phyloP scores from a whole-genome alignment of 305 asterid genomes.

The Caryopteris hybrid region DNA sequence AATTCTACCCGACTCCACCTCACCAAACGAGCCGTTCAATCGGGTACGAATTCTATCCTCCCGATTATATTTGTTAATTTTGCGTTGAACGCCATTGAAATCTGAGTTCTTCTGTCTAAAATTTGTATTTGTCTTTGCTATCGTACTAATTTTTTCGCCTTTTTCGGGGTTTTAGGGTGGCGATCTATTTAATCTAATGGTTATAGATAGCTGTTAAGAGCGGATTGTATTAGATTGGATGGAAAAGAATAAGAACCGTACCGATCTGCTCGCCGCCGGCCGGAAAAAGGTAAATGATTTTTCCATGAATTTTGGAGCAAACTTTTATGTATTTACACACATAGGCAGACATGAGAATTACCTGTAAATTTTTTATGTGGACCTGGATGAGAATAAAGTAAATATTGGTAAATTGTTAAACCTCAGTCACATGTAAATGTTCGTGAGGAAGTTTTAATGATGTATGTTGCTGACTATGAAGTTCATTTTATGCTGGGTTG shows the following conservation, averaged over 20 bases:
- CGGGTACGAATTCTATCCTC: slow-evolving; percentile 14
- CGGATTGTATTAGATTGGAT: slow-evolving; percentile 48
- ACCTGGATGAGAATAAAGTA: slow-evolving; percentile 12
- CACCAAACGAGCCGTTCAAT: slow-evolving; percentile 21
- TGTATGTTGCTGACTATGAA: background rate
- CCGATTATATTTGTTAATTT: background rate
- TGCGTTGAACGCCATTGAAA: slow-evolving; percentile 5
- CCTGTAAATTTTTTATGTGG: background rate
- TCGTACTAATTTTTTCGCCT: background rate
- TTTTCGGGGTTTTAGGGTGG: slow-evolving; percentile 26
- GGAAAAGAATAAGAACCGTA: slow-evolving; percentile 83
- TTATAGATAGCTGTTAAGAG: slow-evolving; percentile 31
- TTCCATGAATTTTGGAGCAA: background rate
- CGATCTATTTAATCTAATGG: slow-evolving; percentile 39
- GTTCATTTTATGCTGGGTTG: slow-evolving; percentile 13
- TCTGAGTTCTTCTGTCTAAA: slow-evolving; percentile 1
- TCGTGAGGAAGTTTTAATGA: background rate
- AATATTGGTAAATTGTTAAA: slow-evolving; percentile 8
- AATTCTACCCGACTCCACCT: slow-evolving; percentile 19
- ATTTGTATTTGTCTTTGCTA: background rate
- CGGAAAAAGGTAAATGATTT: slow-evolving; percentile 62
- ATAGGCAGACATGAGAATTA: background rate
- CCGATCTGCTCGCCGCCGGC: slow-evolving; percentile 93
- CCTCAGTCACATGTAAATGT: slow-evolving; percentile 11
- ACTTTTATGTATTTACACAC: background rate